Percentiles rank a stretch among this genome's conserved stretches.
Conservation (phyloP, 164 flowering plant species). For the Vitis rupestris region DNA sequence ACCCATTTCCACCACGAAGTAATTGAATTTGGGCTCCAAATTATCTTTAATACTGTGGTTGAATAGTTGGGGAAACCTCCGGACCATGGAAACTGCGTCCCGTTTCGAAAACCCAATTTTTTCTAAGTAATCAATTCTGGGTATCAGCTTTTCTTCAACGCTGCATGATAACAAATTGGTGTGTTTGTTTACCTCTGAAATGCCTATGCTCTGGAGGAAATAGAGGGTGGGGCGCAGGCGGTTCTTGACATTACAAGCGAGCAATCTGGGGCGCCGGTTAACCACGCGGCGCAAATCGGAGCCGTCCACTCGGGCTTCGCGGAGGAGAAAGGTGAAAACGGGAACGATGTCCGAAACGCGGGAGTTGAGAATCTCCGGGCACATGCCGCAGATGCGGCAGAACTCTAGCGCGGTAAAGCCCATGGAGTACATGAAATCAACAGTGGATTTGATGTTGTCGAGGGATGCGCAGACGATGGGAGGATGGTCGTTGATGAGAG, state of each 20-base stretch:
- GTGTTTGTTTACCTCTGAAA: slow-evolving; percentile 49
- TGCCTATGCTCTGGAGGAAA: slow-evolving; percentile 83
- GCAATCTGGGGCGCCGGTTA: slow-evolving; percentile 61
- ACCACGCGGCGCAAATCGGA: slow-evolving; percentile 40
- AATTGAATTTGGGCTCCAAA: slow-evolving; percentile 74
- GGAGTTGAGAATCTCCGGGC: slow-evolving; percentile 63
- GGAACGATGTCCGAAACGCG: slow-evolving; percentile 36
- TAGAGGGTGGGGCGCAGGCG: slow-evolving; percentile 85
- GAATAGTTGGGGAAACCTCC: slow-evolving; percentile 77
- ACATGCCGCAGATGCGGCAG: slow-evolving; percentile 63
- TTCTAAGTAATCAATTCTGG: slow-evolving; percentile 69
- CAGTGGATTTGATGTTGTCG: slow-evolving; percentile 44
- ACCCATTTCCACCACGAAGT: slow-evolving; percentile 84
- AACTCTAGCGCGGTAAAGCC: slow-evolving; percentile 53
- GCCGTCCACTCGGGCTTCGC: slow-evolving; percentile 68
- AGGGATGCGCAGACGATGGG: slow-evolving; percentile 42
- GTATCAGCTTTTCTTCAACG: slow-evolving; percentile 78
- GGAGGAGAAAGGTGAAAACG: slow-evolving; percentile 74
- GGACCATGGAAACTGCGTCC: slow-evolving; percentile 60
- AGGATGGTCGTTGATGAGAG: slow-evolving; percentile 49
- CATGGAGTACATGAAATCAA: slow-evolving; percentile 52
- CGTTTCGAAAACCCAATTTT: slow-evolving; percentile 56
- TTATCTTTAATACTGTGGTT: slow-evolving; percentile 71
- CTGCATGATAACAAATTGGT: slow-evolving; percentile 67
- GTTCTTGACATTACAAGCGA: slow-evolving; percentile 53